phyloP scores from a whole-genome alignment of 2,329 filamentous ascomycete genomes.

The Cordyceps sp. region DNA sequence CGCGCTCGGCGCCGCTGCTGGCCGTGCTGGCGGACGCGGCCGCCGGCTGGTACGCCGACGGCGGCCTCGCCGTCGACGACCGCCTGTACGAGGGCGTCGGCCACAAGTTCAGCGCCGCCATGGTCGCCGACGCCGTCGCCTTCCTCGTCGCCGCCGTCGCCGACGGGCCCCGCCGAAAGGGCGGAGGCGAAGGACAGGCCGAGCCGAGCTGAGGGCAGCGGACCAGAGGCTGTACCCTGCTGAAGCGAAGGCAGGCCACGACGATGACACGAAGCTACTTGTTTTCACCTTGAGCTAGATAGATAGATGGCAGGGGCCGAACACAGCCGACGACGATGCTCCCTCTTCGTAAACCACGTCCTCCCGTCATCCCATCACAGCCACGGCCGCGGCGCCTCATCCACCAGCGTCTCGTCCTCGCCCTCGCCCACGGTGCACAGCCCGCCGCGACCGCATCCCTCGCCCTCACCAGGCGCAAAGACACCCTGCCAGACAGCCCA shows the following conservation, averaged over 20 bases:
- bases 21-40: constrained; percentile 40
- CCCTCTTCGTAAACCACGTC: too few relatives aligned
- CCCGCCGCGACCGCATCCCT: constrained; percentile 19
- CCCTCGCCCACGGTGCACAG: constrained; percentile 16
- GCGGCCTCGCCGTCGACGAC: constrained; percentile 43
- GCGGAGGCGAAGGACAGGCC: constrained; percentile 13
- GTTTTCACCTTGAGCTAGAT: too few relatives aligned
- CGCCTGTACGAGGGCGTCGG: constrained; percentile 51
- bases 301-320: constrained; percentile 1
- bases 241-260: too few relatives aligned
- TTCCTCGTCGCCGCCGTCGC: constrained; percentile 40
- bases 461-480: constrained; percentile 20
- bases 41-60: constrained; percentile 34
- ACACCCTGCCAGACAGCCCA: constrained; percentile 27
- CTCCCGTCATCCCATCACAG: neutral
- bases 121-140: constrained; percentile 48
- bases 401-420: constrained; percentile 23
- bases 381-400: constrained; percentile 23
- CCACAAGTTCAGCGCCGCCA: constrained; percentile 50
- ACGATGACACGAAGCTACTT: too few relatives aligned
- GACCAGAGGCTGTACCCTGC: too few relatives aligned
- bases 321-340: too few relatives aligned
- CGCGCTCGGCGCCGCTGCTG: constrained; percentile 41
- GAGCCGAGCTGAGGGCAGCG: too few relatives aligned
- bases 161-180: constrained; percentile 11